These are phyloP conservation scores for Kodamaea sagamina DNA, from an alignment of 805 yeast genomes.

Conservation along the genomic window DNA sequence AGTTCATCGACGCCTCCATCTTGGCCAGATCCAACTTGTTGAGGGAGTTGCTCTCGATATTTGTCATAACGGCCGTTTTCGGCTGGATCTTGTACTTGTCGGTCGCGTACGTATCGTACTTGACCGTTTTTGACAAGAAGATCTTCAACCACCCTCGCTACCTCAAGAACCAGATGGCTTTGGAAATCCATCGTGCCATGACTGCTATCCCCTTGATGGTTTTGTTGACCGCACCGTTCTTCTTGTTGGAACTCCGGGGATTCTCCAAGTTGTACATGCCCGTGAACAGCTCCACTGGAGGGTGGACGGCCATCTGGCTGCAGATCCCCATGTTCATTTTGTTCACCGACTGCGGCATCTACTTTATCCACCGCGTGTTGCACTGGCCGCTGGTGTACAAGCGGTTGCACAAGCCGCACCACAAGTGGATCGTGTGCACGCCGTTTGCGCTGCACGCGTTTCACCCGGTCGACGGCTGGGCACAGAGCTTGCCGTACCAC, in stretches of 20 bases:
- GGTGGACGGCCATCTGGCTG: slow-evolving; percentile 59
- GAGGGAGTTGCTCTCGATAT: slow-evolving; percentile 70
- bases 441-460: slow-evolving; percentile 98
- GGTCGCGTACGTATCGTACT: slow-evolving; percentile 76
- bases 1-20: slow-evolving; percentile 63
- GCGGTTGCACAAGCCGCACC: slow-evolving; percentile 92
- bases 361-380: slow-evolving; percentile 86
- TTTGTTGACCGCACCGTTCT: slow-evolving; percentile 84
- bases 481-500: slow-evolving; percentile 93
- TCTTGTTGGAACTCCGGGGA: slow-evolving; percentile 79
- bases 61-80: slow-evolving; percentile 70
- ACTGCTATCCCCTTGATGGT: slow-evolving; percentile 91
- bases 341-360: slow-evolving; percentile 93
- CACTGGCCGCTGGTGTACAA: slow-evolving; percentile 93
- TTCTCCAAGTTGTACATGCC: slow-evolving; percentile 75
- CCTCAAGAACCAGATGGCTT: slow-evolving; percentile 85
- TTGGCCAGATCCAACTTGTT: slow-evolving; percentile 70
- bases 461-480: slow-evolving; percentile 97
- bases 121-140: slow-evolving; percentile 79
- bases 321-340: slow-evolving; percentile 81
- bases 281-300: slow-evolving; percentile 62
- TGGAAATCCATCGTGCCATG: slow-evolving; percentile 78
- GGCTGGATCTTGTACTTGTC: slow-evolving; percentile 82
- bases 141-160: slow-evolving; percentile 96
- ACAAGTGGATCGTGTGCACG: slow-evolving; percentile 98